Base-by-base conservation (phyloP, 805 yeast species). In the Ogataea kodamae region DNA sequence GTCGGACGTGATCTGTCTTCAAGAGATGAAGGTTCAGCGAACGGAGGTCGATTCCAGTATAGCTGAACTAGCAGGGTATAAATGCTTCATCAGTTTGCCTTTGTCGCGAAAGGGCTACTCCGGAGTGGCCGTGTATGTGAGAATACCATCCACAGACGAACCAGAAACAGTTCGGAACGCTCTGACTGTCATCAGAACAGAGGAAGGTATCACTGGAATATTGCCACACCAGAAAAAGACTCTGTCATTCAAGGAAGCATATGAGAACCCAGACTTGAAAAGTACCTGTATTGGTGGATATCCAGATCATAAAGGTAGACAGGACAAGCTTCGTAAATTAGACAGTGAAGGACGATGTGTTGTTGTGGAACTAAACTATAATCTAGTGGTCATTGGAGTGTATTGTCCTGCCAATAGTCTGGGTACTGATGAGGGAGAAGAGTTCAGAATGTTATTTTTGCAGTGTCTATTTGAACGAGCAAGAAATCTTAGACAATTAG, bases 371-470 rank as follows among this genome's bases (percentile, higher is more conserved):
- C 52, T 89, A 15, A 74, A 78, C 1, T 70, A 67, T 42, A 72
- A 76, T 33, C 50, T 76, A 1, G 84, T 84, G 3, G 55, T 84
- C 0, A 72, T 84, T 27, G 66, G 79, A 0, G 68, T 81, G 4
- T 90, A 90, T 52, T 90, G 97, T 54, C 97, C 97, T 0, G 97
- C 97, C 1, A 86, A 87, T 54, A 85, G 97, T 0, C 66, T 67
- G 57, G 74, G 70, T 1, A 74, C 87, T 0, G 81, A 74, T 16
- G 81, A 76, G 18, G 95, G 78, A 2, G 83, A 78, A 44, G 50
- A 48, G 9, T 79, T 67, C 45, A 59, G 94, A 31, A 45, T 75
- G 22, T 57, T 64, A 10, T 90, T 85, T 48, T 61, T 86, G 33
- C 62, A 64, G 14, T 59, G 73, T 2, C 54, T 90, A 29, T 73